Conservation (phyloP, 495 filamentous ascomycete species). For the Aspergillus egyptiacus region DNA sequence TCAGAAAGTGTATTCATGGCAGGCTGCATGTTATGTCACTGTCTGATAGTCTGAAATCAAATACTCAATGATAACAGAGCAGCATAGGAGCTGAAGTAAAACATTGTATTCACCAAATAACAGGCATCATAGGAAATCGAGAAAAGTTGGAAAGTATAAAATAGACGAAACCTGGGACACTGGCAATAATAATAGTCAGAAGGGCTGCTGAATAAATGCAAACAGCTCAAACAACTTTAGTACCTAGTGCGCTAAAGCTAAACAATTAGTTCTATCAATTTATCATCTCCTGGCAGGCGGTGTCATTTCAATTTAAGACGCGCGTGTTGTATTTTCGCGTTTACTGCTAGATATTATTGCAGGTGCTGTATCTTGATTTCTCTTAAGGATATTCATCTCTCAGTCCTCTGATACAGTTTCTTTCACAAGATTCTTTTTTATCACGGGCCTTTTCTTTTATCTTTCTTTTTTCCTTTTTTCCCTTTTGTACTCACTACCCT, state of each 20-base stretch:
- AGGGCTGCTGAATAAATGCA: too few relatives aligned
- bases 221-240: conserved; percentile 21
- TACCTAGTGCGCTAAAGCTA: conserved; percentile 3
- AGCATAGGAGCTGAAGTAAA: background rate
- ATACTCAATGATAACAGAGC: background rate
- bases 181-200: background rate
- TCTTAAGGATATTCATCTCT: too few relatives aligned
- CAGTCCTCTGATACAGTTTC: background rate
- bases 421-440: too few relatives aligned
- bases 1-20: background rate
- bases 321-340: conserved; percentile 1
- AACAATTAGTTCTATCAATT: too few relatives aligned
- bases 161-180: background rate
- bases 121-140: too few relatives aligned
- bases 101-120: conserved; percentile 1
- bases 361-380: too few relatives aligned
- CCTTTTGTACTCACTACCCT: too few relatives aligned
- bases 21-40: background rate
- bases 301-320: background rate
- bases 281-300: too few relatives aligned
- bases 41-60: background rate
- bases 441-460: too few relatives aligned
- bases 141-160: background rate
- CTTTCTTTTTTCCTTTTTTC: too few relatives aligned
- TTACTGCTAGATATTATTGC: too few relatives aligned